These are phyloP conservation scores for Rhodofomes roseus DNA, from an alignment of 1,284 basidiomycete genomes.

Conservation along the genomic window DNA sequence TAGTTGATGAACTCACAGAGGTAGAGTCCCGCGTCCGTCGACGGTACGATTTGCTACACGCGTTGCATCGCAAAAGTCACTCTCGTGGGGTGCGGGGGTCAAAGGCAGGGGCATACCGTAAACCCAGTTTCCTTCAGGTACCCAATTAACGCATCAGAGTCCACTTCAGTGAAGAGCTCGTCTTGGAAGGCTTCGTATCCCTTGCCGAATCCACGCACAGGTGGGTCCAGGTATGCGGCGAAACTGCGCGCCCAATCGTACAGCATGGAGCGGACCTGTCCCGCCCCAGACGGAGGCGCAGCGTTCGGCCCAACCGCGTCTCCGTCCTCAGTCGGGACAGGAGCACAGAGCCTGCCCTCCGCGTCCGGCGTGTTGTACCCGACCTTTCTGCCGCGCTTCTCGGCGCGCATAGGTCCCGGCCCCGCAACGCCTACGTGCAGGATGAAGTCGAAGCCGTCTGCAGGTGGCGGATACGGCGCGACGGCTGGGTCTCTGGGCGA, in stretches of 20 bases:
- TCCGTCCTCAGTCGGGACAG: conserved; percentile 28
- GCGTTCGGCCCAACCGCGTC: not conserved
- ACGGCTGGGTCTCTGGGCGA: conserved; percentile 19
- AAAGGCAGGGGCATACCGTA: not conserved
- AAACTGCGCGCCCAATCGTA: conserved; percentile 6
- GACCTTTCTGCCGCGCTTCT: conserved; percentile 53
- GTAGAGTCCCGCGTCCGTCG: conserved; percentile 26
- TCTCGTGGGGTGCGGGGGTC: not conserved
- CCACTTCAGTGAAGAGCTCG: conserved; percentile 35
- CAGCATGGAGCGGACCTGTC: not conserved
- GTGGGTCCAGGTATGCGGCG: conserved; percentile 20
- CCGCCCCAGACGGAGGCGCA: conserved; percentile 20
- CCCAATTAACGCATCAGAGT: conserved; percentile 29
- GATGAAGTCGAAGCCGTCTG: conserved; percentile 56
- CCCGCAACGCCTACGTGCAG: conserved; percentile 62
- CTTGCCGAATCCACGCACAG: conserved; percentile 35
- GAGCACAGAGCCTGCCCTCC: conserved; percentile 40
- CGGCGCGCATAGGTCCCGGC: conserved; percentile 51
- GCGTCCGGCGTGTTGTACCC: conserved; percentile 62
- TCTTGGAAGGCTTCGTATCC: conserved; percentile 36
- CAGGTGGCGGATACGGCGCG: conserved; percentile 34
- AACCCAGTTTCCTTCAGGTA: conserved; percentile 9
- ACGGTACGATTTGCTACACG: conserved; percentile 5
- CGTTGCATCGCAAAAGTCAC: too few relatives aligned
- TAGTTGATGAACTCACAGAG: conserved; percentile 34